Percentiles rank a stretch among this genome's conserved stretches.
These are phyloP conservation scores for Lentinula raphanica DNA, from an alignment of 768 basidiomycete genomes.

Conservation along the genomic window DNA sequence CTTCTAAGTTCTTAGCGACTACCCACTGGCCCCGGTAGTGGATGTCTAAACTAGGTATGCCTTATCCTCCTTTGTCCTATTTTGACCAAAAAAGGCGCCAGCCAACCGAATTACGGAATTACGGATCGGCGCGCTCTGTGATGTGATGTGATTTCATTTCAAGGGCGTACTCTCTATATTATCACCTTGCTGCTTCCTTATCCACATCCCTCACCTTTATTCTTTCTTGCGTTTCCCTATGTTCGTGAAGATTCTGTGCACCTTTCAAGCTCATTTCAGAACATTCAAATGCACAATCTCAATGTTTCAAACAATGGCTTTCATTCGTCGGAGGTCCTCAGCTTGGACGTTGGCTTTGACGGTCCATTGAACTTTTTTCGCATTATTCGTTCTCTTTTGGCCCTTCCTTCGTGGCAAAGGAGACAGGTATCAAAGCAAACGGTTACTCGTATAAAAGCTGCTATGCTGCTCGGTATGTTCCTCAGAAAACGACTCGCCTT, in stretches of 20 bases:
- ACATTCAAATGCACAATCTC: not conserved
- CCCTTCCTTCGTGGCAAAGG: not conserved
- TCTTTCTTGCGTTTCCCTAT: not conserved
- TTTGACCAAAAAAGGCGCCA: not conserved
- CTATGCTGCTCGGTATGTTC: not conserved
- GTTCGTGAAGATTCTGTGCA: not conserved
- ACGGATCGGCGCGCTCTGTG: not conserved
- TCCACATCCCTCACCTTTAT: not conserved
- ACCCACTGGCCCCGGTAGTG: not conserved
- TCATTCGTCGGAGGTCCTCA: not conserved
- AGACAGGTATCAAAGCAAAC: not conserved
- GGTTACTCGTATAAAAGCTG: not conserved
- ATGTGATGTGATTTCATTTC: not conserved
- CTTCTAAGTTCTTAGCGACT: no score
- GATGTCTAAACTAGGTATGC: not conserved
- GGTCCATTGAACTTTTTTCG: not conserved
- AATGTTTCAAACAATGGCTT: not conserved
- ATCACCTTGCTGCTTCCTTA: not conserved
- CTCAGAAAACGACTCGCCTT: not conserved
- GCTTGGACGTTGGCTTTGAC: not conserved
- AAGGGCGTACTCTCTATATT: constrained; percentile 1
- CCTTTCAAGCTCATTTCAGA: not conserved
- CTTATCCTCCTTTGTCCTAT: not conserved
- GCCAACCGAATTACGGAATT: not conserved
- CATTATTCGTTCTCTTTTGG: not conserved